phyloP scores from a whole-genome alignment of 108 stramenopile genomes.

The Discostella pseudostelligera region DNA sequence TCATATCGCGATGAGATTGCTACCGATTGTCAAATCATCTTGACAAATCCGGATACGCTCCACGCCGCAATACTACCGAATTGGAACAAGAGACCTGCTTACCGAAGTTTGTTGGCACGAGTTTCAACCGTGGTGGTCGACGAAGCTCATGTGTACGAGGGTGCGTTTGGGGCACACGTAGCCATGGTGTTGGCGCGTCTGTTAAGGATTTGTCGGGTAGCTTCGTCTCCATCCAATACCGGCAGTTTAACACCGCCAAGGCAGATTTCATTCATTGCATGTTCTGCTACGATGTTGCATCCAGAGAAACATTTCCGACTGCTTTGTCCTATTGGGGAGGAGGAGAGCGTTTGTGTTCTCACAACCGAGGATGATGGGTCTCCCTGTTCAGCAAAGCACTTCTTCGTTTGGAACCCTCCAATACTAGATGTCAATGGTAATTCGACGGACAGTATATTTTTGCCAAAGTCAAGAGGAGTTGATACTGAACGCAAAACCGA shows the following conservation, averaged over 20 bases:
- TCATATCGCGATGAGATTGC: slow-evolving; percentile 63
- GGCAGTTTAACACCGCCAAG: not conserved
- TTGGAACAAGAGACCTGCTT: slow-evolving; percentile 69
- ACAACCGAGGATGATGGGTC: slow-evolving; percentile 70
- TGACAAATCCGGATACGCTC: slow-evolving; percentile 97
- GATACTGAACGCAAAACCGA: slow-evolving; percentile 1
- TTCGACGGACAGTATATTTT: slow-evolving; percentile 33
- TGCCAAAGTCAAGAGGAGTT: slow-evolving; percentile 14
- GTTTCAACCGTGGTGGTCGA: slow-evolving; percentile 89
- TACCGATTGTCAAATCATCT: slow-evolving; percentile 72
- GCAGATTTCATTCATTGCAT: slow-evolving; percentile 68
- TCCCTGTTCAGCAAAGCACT: slow-evolving; percentile 76
- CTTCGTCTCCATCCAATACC: slow-evolving; percentile 22
- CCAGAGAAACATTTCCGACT: slow-evolving; percentile 81
- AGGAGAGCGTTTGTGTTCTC: slow-evolving; percentile 51
- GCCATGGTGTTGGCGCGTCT: slow-evolving; percentile 89
- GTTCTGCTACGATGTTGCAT: slow-evolving; percentile 91
- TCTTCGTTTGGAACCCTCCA: slow-evolving; percentile 90
- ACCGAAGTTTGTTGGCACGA: slow-evolving; percentile 55
- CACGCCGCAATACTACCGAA: slow-evolving; percentile 92
- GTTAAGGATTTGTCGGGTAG: slow-evolving; percentile 61
- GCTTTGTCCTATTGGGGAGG: slow-evolving; percentile 64
- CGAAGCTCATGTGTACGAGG: slow-evolving; percentile 91
- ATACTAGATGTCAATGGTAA: slow-evolving; percentile 49
- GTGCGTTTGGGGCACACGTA: slow-evolving; percentile 96